Evolutionary conservation across 2,329 filamentous ascomycete genomes (phyloP).

Genomic region (Zarea fungicola): DNA sequence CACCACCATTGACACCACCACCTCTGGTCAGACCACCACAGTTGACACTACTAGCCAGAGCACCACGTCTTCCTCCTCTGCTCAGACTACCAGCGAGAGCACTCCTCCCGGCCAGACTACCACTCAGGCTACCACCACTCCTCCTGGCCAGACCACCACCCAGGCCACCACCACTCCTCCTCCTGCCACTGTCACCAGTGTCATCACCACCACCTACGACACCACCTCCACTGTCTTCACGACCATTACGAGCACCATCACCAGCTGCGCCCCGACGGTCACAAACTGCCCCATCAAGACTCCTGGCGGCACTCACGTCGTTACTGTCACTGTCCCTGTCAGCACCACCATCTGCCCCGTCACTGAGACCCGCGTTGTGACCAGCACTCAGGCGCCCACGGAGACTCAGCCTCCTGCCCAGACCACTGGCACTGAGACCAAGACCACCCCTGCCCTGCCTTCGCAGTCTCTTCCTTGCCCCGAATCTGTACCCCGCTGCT

Average conservation of each 20-base stretch:
- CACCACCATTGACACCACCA: constrained; percentile 11
- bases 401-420: no score
- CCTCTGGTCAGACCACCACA: constrained; percentile 16
- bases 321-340: constrained; percentile 50
- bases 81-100: not conserved
- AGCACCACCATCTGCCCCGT: constrained; percentile 59
- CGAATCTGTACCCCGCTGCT: constrained; percentile 72
- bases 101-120: constrained; percentile 8
- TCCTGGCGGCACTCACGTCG: constrained; percentile 36
- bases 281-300: constrained; percentile 47
- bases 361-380: constrained; percentile 37
- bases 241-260: constrained; percentile 45
- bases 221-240: constrained; percentile 47
- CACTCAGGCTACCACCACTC: constrained; percentile 9
- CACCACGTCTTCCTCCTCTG: not conserved
- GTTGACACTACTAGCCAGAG: constrained; percentile 5
- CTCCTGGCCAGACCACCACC: constrained; percentile 17
- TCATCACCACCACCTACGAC: constrained; percentile 32
- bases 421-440: constrained; percentile 24
- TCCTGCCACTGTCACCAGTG: constrained; percentile 18
- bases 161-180: no score
- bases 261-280: constrained; percentile 40
- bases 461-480: constrained; percentile 51
- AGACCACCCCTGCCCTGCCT: constrained; percentile 19
- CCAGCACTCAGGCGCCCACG: constrained; percentile 14